phyloP scores from a whole-genome alignment of 2,329 filamentous ascomycete species.

The Claviceps citrina region DNA sequence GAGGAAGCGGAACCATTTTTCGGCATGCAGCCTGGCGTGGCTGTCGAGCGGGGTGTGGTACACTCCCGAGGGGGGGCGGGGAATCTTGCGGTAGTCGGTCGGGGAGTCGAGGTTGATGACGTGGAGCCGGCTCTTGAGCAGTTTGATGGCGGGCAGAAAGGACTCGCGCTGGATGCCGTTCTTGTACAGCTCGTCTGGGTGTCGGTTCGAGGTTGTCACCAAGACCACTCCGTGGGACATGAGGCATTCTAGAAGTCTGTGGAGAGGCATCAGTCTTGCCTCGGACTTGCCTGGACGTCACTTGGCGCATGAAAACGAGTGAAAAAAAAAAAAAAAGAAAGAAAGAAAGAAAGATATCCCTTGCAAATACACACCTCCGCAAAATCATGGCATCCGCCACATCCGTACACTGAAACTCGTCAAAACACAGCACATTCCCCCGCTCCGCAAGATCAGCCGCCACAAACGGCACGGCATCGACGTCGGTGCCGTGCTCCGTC shows the following conservation, averaged over 20 bases:
- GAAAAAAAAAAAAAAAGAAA: background rate
- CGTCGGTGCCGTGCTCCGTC: conserved; percentile 72
- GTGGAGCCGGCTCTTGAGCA: conserved; percentile 68
- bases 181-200: conserved; percentile 91
- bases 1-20: conserved; percentile 92
- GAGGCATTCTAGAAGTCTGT: conserved; percentile 64
- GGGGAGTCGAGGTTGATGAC: conserved; percentile 90
- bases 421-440: conserved; percentile 82
- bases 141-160: conserved; percentile 87
- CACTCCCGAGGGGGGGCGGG: conserved; percentile 78
- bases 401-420: conserved; percentile 97
- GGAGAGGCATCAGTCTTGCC: too few relatives aligned
- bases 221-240: conserved; percentile 97
- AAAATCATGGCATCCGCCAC: conserved; percentile 98
- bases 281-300: too few relatives aligned
- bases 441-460: conserved; percentile 84
- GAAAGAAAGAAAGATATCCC: background rate
- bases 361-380: conserved; percentile 42
- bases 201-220: conserved; percentile 91
- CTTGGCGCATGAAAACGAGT: background rate
- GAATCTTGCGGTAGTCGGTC: conserved; percentile 95
- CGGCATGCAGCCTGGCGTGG: conserved; percentile 62
- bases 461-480: conserved; percentile 82
- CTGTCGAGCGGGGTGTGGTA: conserved; percentile 80
- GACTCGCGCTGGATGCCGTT: conserved; percentile 94